A percentile compares a stretch with the other conserved stretches of the same genome.
phyloP scores from a whole-genome alignment of 306 rosid species.

The Begonia masoniana region DNA sequence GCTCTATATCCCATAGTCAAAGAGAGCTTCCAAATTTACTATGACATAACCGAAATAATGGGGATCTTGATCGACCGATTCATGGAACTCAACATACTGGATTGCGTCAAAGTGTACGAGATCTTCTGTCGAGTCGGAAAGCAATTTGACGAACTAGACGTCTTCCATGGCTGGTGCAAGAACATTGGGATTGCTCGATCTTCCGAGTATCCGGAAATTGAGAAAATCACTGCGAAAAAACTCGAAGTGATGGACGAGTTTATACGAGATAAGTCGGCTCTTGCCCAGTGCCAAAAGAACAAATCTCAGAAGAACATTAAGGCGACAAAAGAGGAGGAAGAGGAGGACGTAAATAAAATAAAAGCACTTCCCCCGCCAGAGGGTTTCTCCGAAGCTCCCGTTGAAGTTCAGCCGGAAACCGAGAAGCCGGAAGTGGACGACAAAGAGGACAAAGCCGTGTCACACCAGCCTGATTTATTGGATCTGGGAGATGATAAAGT shows the following conservation, averaged over 20 bases:
- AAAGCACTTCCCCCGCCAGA: slow-evolving; percentile 71
- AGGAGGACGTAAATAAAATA: slow-evolving; percentile 33
- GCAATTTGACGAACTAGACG: slow-evolving; percentile 71
- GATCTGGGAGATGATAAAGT: slow-evolving; percentile 39
- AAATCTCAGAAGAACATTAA: slow-evolving; percentile 1
- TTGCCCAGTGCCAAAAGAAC: slow-evolving; percentile 14
- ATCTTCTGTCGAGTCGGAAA: slow-evolving; percentile 64
- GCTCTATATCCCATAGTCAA: slow-evolving; percentile 61
- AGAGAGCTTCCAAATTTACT: slow-evolving; percentile 67
- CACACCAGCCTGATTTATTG: slow-evolving; percentile 43
- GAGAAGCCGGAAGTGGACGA: not conserved
- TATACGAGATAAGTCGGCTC: slow-evolving; percentile 42
- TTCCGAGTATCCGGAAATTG: slow-evolving; percentile 76
- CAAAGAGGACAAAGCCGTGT: slow-evolving; percentile 1
- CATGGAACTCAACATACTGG: slow-evolving; percentile 38
- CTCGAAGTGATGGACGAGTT: slow-evolving; percentile 71
- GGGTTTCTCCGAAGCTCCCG: slow-evolving; percentile 9
- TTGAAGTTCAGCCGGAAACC: slow-evolving; percentile 14
- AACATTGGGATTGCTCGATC: slow-evolving; percentile 56
- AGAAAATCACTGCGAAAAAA: slow-evolving; percentile 54
- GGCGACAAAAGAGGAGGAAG: not conserved
- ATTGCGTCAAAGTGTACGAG: slow-evolving; percentile 53
- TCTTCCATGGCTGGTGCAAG: slow-evolving; percentile 58
- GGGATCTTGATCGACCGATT: slow-evolving; percentile 51
- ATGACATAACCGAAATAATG: slow-evolving; percentile 53